phyloP scores from a whole-genome alignment of 2,329 filamentous ascomycete species.

The Parafenestella ontariensis region DNA sequence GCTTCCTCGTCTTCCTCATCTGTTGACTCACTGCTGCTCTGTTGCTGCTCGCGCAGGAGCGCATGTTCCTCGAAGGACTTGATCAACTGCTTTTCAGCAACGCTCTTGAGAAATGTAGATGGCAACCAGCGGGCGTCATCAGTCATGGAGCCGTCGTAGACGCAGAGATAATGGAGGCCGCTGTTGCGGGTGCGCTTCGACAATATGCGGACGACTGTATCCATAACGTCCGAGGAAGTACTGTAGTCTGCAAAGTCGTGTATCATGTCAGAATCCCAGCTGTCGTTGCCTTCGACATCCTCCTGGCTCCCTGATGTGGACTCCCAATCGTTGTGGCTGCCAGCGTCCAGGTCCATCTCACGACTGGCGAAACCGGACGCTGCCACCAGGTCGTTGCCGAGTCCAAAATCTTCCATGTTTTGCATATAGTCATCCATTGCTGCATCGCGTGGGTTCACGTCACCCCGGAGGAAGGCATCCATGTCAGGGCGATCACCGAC shows the following conservation, averaged over 20 bases:
- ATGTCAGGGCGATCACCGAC: constrained; percentile 26
- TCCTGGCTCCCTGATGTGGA: constrained; percentile 21
- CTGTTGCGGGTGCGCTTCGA: constrained; percentile 54
- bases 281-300: constrained; percentile 20
- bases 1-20: constrained; percentile 48
- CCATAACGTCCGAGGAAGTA: constrained; percentile 57
- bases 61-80: constrained; percentile 33
- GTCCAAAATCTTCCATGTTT: constrained; percentile 63
- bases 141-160: constrained; percentile 52
- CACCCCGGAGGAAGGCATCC: constrained; percentile 26
- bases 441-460: constrained; percentile 30
- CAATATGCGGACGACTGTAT: constrained; percentile 53
- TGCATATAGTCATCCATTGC: constrained; percentile 74
- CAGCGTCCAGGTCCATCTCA: constrained; percentile 41
- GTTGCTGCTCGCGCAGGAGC: constrained; percentile 21
- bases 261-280: constrained; percentile 56
- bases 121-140: constrained; percentile 61
- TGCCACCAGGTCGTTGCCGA: constrained; percentile 36
- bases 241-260: constrained; percentile 58
- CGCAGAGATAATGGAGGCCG: constrained; percentile 61
- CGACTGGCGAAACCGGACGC: constrained; percentile 39
- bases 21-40: constrained; percentile 27
- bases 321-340: constrained; percentile 44
- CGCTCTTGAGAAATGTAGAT: constrained; percentile 28
- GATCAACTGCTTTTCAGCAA: constrained; percentile 35